Percentiles rank a stretch among this genome's conserved stretches.
phyloP scores from a whole-genome alignment of 768 basidiomycete genomes.

The Hygrophorus pudorinus region DNA sequence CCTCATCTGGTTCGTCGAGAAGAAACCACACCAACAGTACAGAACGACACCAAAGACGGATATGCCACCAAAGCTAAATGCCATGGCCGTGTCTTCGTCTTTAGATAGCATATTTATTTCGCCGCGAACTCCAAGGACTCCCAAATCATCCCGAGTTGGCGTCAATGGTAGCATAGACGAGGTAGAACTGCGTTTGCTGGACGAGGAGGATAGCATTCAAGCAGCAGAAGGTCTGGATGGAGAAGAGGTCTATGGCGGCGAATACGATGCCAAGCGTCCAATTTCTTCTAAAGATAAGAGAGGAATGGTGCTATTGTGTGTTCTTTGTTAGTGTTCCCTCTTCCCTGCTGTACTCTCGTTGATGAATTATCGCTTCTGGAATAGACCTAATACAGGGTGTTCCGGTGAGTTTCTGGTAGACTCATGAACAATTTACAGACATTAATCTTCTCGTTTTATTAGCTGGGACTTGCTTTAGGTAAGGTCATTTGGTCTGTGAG shows the following conservation, averaged over 20 bases:
- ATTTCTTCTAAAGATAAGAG: conserved; percentile 71
- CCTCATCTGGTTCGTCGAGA: conserved; percentile 9
- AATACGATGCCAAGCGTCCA: conserved; percentile 30
- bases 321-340: conserved; percentile 61
- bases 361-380: conserved; percentile 7
- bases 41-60: conserved; percentile 18
- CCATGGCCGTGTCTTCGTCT: conserved; percentile 48
- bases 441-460: neutral
- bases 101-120: conserved; percentile 49
- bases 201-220: conserved; percentile 41
- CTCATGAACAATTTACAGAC: neutral
- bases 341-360: conserved; percentile 3
- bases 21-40: conserved; percentile 20
- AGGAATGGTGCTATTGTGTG: conserved; percentile 75
- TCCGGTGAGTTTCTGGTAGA: conserved; percentile 47
- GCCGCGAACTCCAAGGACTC: conserved; percentile 36
- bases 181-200: conserved; percentile 52
- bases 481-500: conserved; percentile 8
- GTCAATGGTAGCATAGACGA: conserved; percentile 30
- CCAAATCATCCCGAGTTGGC: conserved; percentile 26
- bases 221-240: conserved; percentile 34
- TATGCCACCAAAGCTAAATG: conserved; percentile 31
- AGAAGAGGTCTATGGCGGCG: conserved; percentile 13
- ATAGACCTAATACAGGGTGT: conserved; percentile 80
- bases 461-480: conserved; percentile 89